A percentile compares a stretch with the other conserved stretches of the same genome.
Conservation (phyloP, 805 yeast species). For the Cyberlindnera amylophila region DNA sequence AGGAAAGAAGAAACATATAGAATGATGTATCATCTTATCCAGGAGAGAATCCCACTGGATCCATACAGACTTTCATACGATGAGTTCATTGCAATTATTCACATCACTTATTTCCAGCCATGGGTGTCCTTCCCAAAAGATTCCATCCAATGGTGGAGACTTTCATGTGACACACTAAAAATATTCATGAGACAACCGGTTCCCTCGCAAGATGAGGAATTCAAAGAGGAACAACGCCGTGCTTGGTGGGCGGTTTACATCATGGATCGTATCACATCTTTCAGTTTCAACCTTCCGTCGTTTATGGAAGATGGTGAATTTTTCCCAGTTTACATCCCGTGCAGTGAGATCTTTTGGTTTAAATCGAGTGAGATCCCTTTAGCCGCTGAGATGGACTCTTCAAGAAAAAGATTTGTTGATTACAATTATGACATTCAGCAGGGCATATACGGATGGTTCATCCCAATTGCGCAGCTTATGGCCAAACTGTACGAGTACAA, state of each 20-base stretch:
- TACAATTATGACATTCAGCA: constrained; percentile 25
- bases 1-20: constrained; percentile 19
- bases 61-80: constrained; percentile 16
- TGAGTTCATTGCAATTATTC: constrained; percentile 21
- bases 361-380: constrained; percentile 23
- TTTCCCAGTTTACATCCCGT: constrained; percentile 30
- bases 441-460: constrained; percentile 37
- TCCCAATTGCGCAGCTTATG: constrained; percentile 32
- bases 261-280: constrained; percentile 36
- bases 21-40: constrained; percentile 18
- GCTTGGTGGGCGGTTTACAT: constrained; percentile 40
- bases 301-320: constrained; percentile 32
- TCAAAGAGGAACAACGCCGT: constrained; percentile 36
- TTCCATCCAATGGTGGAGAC: constrained; percentile 25
- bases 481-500: constrained; percentile 28
- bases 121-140: constrained; percentile 26
- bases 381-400: constrained; percentile 30
- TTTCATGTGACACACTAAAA: constrained; percentile 16
- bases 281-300: constrained; percentile 34
- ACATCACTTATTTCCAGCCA: constrained; percentile 25
- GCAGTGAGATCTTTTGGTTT: constrained; percentile 33
- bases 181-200: constrained; percentile 6
- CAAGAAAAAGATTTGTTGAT: constrained; percentile 25
- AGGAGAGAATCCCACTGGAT: constrained; percentile 13
- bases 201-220: constrained; percentile 23